These are phyloP conservation scores for Paracoccidioides lutzii DNA, from an alignment of 2,329 filamentous ascomycete genomes.

Conservation along the genomic window DNA sequence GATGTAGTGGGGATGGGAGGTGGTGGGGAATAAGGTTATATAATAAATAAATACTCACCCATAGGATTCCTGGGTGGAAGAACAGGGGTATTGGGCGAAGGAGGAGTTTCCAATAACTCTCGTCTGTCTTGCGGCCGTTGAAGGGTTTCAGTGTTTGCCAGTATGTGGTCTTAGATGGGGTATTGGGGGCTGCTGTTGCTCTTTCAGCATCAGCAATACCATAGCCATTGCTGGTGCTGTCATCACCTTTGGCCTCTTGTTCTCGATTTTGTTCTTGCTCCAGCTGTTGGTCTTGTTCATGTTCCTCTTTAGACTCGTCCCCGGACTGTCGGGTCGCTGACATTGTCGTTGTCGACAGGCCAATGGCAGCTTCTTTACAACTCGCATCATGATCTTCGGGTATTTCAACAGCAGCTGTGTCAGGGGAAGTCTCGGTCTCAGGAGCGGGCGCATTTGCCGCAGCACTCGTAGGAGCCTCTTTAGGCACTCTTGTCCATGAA, in stretches of 20 bases:
- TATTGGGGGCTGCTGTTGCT: too few relatives aligned
- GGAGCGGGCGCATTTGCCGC: too few relatives aligned
- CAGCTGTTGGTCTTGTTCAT: background rate
- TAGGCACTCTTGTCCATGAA: constrained; percentile 6
- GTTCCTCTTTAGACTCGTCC: background rate
- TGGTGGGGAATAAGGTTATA: too few relatives aligned
- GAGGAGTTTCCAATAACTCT: constrained; percentile 53
- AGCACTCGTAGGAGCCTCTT: background rate
- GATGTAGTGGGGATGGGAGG: background rate
- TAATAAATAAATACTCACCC: constrained; percentile 32
- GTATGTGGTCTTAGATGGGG: constrained; percentile 39
- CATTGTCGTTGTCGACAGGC: background rate
- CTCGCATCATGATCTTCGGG: constrained; percentile 6
- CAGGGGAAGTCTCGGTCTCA: too few relatives aligned
- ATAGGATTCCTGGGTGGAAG: constrained; percentile 72
- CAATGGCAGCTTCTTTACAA: background rate
- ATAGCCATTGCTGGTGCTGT: background rate
- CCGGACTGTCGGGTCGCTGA: background rate
- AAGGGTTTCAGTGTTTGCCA: constrained; percentile 53
- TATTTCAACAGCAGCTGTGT: too few relatives aligned
- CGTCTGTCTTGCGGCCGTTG: constrained; percentile 69
- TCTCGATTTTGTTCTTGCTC: background rate
- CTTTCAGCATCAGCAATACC: background rate
- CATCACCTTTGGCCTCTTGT: background rate
- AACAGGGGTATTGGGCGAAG: constrained; percentile 70